These are phyloP conservation scores for Aspergillus saccharolyticus DNA, from an alignment of 495 filamentous ascomycete genomes.

Conservation along the genomic window DNA sequence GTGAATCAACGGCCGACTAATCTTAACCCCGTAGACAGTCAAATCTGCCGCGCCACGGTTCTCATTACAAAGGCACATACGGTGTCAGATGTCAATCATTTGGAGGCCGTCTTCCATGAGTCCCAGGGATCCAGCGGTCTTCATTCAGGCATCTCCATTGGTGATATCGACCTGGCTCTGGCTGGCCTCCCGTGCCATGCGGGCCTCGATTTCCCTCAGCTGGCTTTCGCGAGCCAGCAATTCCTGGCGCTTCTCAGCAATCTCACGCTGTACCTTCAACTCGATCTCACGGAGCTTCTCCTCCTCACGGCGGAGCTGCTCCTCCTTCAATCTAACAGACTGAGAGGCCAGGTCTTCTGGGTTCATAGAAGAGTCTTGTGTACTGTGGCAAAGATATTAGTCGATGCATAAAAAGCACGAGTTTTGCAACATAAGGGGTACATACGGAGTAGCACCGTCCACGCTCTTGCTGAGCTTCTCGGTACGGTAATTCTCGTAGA, in stretches of 20 bases:
- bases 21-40: constrained; percentile 44
- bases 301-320: constrained; percentile 96
- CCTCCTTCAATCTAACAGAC: constrained; percentile 97
- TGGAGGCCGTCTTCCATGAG: constrained; percentile 23
- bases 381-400: constrained; percentile 33
- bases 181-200: constrained; percentile 68
- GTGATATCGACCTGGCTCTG: constrained; percentile 35
- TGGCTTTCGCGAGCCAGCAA: constrained; percentile 96
- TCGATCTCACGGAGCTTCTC: constrained; percentile 99
- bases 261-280: constrained; percentile 97
- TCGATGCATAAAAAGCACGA: constrained; percentile 7
- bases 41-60: constrained; percentile 37
- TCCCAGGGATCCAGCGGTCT: constrained; percentile 16
- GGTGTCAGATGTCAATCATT: constrained; percentile 35
- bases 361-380: constrained; percentile 82
- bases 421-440: constrained; percentile 21
- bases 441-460: constrained; percentile 82
- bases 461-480: constrained; percentile 99
- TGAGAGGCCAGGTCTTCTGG: constrained; percentile 95
- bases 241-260: constrained; percentile 99
- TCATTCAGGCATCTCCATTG: constrained; percentile 45
- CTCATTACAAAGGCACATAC: constrained; percentile 41
- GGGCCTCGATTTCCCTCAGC: constrained; percentile 86
- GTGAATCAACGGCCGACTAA: constrained; percentile 44
- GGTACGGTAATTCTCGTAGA: constrained; percentile 99